Base-by-base conservation (phyloP, 179 eudicot species). In the Heliamphora pulchella region DNA sequence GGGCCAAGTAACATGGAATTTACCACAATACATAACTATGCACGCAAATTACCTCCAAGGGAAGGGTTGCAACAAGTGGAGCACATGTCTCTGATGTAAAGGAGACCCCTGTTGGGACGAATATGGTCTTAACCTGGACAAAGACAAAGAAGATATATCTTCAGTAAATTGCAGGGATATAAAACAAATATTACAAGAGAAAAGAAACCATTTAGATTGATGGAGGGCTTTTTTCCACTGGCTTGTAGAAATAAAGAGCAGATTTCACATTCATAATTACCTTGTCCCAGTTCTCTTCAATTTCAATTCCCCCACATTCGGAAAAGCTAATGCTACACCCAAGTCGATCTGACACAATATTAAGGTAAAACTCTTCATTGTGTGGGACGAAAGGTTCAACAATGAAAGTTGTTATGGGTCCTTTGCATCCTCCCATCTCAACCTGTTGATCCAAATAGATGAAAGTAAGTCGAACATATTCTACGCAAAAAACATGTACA, bases 241-340 rank as follows among this genome's bases (percentile, higher is more conserved):
- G 58, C 15, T 66, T 15, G 50, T 66, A 39, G 22, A 64, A 22
- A 66, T 41, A 11, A 51, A 53, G 41, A 78, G 63, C 22, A 31
- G 22, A 50, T 51, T 6, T 78, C 51, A 67, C 9, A 68, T 70
- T 51, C 66, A 4, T 11, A 74, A 62, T 44, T 78, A 89, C 94
- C 94, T 91, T 89, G 85, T 91, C 94, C 94, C 94, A 91, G 84
- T 91, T 90, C 83, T 90, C 93, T 78, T 90, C 93, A 74, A 90
- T 90, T 6, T 90, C 93, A 81, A 90, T 90, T 75, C 93, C 93
- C 73, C 93, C 94, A 75, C 94, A 91, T 81, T 91, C 94, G 8
- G 94, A 91, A 76, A 91, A 89, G 86, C 92, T 91, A 65, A 91
- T 80, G 81, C 90, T 89, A 72, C 84, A 84, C 20, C 92, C 94